Evolutionary conservation across 257 asterid genomes (phyloP).

Genomic region (Hygrophila difformis): DNA sequence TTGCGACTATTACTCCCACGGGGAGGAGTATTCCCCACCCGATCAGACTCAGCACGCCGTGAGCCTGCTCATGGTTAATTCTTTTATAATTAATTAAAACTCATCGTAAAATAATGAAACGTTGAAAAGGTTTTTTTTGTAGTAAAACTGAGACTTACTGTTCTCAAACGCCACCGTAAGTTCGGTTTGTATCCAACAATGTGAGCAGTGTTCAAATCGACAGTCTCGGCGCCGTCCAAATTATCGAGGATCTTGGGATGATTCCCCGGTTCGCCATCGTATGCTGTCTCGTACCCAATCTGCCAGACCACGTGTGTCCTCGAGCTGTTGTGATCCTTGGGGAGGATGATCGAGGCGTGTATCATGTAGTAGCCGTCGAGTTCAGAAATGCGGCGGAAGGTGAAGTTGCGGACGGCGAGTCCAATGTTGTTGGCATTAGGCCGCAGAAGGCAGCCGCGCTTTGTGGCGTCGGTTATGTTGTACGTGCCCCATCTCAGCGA

Average conservation of each 20-base stretch:
- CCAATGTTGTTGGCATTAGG: slow-evolving; percentile 23
- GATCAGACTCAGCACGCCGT: slow-evolving; percentile 44
- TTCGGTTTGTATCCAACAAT: slow-evolving; percentile 7
- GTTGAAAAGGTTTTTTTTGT: not conserved
- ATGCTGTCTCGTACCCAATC: slow-evolving; percentile 25
- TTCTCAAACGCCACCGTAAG: slow-evolving; percentile 18
- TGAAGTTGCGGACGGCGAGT: slow-evolving; percentile 16
- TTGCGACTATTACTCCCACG: slow-evolving; percentile 37
- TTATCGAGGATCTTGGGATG: slow-evolving; percentile 29
- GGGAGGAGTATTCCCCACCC: slow-evolving; percentile 64
- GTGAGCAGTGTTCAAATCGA: slow-evolving; percentile 23
- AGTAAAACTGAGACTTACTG: slow-evolving; percentile 16
- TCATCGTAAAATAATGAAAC: not conserved
- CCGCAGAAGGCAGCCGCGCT: slow-evolving; percentile 30
- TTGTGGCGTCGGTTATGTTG: slow-evolving; percentile 26
- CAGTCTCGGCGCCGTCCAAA: slow-evolving; percentile 27
- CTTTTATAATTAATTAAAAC: too few species aligned
- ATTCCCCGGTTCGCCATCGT: slow-evolving; percentile 19
- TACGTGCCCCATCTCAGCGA: slow-evolving; percentile 14
- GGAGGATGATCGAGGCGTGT: slow-evolving; percentile 26
- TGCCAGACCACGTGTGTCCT: slow-evolving; percentile 44
- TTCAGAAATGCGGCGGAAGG: not conserved
- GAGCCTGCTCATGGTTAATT: slow-evolving; percentile 25
- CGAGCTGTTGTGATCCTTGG: slow-evolving; percentile 22
- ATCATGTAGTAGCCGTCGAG: slow-evolving; percentile 18